phyloP scores from a whole-genome alignment of 495 filamentous ascomycete genomes.

The Ramalina peruviana region DNA sequence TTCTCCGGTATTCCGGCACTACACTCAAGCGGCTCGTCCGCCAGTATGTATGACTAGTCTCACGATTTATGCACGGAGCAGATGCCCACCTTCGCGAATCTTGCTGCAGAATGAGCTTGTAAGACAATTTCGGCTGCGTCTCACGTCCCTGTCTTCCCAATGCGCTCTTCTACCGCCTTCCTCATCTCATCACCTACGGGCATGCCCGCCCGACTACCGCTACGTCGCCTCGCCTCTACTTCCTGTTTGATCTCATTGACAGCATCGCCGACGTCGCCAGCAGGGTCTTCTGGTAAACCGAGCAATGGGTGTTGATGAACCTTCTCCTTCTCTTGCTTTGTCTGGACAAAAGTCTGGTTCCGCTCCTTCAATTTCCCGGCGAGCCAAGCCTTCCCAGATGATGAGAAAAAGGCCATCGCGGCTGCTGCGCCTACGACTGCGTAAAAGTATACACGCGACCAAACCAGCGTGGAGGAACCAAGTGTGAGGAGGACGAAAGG shows the following conservation, averaged over 20 bases:
- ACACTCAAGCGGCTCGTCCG: no score
- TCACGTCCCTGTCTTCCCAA: conserved; percentile 23
- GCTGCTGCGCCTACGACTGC: conserved; percentile 48
- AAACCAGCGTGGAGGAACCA: conserved; percentile 50
- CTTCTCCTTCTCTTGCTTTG: conserved; percentile 9
- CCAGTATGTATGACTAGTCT: no score
- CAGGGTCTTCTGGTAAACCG: conserved; percentile 66
- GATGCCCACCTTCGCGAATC: background rate
- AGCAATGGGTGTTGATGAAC: conserved; percentile 42
- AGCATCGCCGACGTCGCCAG: conserved; percentile 64
- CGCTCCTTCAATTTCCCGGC: conserved; percentile 44
- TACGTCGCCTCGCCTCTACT: conserved; percentile 45
- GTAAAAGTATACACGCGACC: conserved; percentile 85
- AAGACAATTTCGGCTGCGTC: background rate
- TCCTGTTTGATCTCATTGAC: conserved; percentile 60
- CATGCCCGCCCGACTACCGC: conserved; percentile 35
- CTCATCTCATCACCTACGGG: conserved; percentile 34
- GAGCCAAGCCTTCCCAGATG: conserved; percentile 55
- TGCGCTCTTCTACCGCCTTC: conserved; percentile 31
- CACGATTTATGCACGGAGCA: no score
- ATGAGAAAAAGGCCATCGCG: conserved; percentile 62
- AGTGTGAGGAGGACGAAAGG: conserved; percentile 77
- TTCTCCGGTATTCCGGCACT: no score
- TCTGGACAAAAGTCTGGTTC: conserved; percentile 23
- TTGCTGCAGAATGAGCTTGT: background rate